Evolutionary conservation across 495 filamentous ascomycete species (phyloP).

Genomic region (Penicillium samsonianum): DNA sequence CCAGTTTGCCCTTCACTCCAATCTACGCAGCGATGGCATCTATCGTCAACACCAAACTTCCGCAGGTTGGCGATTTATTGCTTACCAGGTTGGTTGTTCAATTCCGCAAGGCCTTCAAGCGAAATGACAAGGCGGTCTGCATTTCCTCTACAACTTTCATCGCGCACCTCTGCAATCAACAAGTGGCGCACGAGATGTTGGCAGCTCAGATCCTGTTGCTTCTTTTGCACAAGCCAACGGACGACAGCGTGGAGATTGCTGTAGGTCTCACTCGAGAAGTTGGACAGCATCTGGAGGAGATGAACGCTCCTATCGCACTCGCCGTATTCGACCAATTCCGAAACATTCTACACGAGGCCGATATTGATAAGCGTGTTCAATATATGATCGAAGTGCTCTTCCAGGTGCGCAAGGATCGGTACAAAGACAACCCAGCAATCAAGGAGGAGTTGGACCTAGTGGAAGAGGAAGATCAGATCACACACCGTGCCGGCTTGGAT

Average conservation of each 20-base stretch:
- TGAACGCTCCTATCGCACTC: slow-evolving; percentile 80
- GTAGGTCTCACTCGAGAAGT: slow-evolving; percentile 89
- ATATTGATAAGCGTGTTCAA: slow-evolving; percentile 93
- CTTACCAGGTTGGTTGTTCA: slow-evolving; percentile 84
- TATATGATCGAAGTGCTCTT: slow-evolving; percentile 99
- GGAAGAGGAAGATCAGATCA: slow-evolving; percentile 97
- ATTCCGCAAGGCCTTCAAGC: slow-evolving; percentile 92
- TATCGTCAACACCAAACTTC: slow-evolving; percentile 97
- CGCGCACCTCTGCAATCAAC: slow-evolving; percentile 91
- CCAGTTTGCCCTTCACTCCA: slow-evolving; percentile 93
- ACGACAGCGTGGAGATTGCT: slow-evolving; percentile 97
- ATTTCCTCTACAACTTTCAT: slow-evolving; percentile 89
- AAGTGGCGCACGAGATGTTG: slow-evolving; percentile 91
- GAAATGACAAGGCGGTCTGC: slow-evolving; percentile 96
- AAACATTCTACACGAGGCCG: slow-evolving; percentile 90
- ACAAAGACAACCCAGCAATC: slow-evolving; percentile 89
- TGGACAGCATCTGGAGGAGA: slow-evolving; percentile 90
- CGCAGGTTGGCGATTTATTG: slow-evolving; percentile 88
- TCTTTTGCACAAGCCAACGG: slow-evolving; percentile 88
- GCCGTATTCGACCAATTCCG: slow-evolving; percentile 95
- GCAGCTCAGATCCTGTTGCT: slow-evolving; percentile 88
- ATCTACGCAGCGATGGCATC: slow-evolving; percentile 94
- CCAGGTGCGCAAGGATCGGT: slow-evolving; percentile 92
- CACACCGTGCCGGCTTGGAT: slow-evolving; percentile 75
- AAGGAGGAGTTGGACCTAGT: slow-evolving; percentile 93